A percentile compares a stretch with the other conserved stretches of the same genome.
Evolutionary conservation across 306 rosid species (phyloP).

Genomic region (Trifolium dubium): DNA sequence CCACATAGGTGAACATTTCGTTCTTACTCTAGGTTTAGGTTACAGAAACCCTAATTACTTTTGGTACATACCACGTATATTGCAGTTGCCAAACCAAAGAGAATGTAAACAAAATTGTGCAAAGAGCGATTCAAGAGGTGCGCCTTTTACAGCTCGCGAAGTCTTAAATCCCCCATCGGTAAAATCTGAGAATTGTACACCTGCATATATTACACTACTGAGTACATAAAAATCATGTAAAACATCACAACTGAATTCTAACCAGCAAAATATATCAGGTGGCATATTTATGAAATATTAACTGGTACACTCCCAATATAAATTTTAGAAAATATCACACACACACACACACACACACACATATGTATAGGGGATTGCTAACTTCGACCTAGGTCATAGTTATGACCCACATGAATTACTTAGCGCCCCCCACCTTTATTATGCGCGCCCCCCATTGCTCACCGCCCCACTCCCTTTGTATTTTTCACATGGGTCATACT

Average conservation of each 20-base stretch:
- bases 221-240: slow-evolving; percentile 31
- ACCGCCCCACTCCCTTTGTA: too few relatives aligned
- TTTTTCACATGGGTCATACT: too few relatives aligned
- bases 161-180: slow-evolving; percentile 59
- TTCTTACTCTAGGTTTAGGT: slow-evolving; percentile 27
- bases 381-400: too few relatives aligned
- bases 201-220: slow-evolving; percentile 49
- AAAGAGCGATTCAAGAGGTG: slow-evolving; percentile 81
- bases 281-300: neutral
- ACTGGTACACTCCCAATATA: neutral
- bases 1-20: slow-evolving; percentile 26
- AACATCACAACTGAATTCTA: slow-evolving; percentile 27
- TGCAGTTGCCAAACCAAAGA: slow-evolving; percentile 97
- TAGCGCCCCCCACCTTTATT: too few relatives aligned
- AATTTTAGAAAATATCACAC: neutral
- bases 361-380: too few relatives aligned
- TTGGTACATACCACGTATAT: slow-evolving; percentile 75
- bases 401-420: too few relatives aligned
- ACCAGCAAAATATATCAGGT: slow-evolving; percentile 22
- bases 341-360: too few relatives aligned
- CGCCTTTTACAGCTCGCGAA: slow-evolving; percentile 82
- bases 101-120: slow-evolving; percentile 87
- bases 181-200: slow-evolving; percentile 52
- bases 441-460: too few relatives aligned
- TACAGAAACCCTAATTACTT: slow-evolving; percentile 37